These are phyloP conservation scores for Elsinoe fawcettii DNA, from an alignment of 2,329 filamentous ascomycete genomes.

Conservation along the genomic window DNA sequence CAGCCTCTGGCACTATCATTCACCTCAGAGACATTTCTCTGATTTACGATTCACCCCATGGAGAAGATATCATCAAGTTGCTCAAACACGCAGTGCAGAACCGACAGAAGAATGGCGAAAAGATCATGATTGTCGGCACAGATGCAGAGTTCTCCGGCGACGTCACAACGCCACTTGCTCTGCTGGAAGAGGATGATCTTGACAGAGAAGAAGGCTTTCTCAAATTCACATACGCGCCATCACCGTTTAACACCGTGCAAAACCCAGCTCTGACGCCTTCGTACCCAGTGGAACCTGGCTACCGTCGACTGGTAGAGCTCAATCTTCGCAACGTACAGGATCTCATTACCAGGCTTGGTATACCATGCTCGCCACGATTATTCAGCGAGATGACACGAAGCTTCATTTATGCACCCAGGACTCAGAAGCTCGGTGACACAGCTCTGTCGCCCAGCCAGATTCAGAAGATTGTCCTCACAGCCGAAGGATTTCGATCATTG, in stretches of 20 bases:
- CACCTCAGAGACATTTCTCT: conserved; percentile 73
- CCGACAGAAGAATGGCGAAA: conserved; percentile 61
- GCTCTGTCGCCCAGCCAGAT: conserved; percentile 17
- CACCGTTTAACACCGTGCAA: conserved; percentile 1
- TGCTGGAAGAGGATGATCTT: conserved; percentile 35
- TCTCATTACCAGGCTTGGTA: conserved; percentile 48
- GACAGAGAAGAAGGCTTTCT: conserved; percentile 35
- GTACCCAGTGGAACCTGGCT: conserved; percentile 18
- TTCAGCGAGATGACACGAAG: conserved; percentile 15
- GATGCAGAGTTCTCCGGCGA: conserved; percentile 39
- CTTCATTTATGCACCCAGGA: conserved; percentile 17
- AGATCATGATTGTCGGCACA: conserved; percentile 73
- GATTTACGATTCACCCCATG: conserved; percentile 61
- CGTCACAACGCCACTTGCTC: conserved; percentile 12
- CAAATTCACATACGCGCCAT: conserved; percentile 3
- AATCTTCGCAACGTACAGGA: conserved; percentile 59
- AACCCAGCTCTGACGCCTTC: conserved; percentile 10
- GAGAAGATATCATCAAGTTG: conserved; percentile 59
- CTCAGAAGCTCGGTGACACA: conserved; percentile 16
- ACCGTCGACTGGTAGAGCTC: conserved; percentile 38
- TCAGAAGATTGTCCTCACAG: conserved; percentile 18
- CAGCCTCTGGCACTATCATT: conserved; percentile 49
- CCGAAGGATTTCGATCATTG: conserved; percentile 17
- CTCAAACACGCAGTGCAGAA: conserved; percentile 65
- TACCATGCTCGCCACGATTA: conserved; percentile 15